These are phyloP conservation scores for Parietichytrium sp. DNA, from an alignment of 108 stramenopile genomes.

Conservation along the genomic window DNA sequence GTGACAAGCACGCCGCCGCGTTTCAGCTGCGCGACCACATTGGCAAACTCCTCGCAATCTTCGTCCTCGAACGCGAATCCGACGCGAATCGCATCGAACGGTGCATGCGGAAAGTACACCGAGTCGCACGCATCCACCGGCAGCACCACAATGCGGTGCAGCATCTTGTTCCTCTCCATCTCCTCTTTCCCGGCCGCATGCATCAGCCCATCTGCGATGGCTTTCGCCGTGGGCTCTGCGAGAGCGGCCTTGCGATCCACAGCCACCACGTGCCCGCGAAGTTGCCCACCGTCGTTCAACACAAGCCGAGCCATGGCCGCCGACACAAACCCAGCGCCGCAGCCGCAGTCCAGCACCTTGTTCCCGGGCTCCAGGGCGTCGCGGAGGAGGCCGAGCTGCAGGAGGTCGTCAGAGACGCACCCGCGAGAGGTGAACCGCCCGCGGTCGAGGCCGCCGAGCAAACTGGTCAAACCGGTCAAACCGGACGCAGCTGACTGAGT, in stretches of 20 bases:
- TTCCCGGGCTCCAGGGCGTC: conserved; percentile 16
- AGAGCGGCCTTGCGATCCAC: not conserved
- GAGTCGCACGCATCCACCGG: not conserved
- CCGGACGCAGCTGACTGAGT: too few species aligned
- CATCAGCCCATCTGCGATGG: not conserved
- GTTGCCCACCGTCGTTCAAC: not conserved
- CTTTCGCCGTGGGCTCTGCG: not conserved
- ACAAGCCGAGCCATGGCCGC: not conserved
- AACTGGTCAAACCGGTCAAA: too few species aligned
- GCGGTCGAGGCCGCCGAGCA: too few species aligned
- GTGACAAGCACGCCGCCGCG: not conserved
- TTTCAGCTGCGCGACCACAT: not conserved
- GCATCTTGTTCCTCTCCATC: too few species aligned
- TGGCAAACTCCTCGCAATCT: not conserved
- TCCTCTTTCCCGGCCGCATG: not conserved
- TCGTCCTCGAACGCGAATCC: not conserved
- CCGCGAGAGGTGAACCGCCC: too few species aligned
- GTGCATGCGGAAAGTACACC: not conserved
- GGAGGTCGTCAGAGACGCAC: too few species aligned
- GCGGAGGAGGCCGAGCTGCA: too few species aligned
- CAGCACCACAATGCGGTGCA: not conserved
- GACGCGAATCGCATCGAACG: conserved; percentile 23
- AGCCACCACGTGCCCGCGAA: not conserved
- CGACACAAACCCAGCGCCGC: not conserved
- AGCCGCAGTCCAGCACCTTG: conserved; percentile 22